Percentiles rank a stretch among this genome's conserved stretches.
These are phyloP conservation scores for Endothia cerciana DNA, from an alignment of 2,329 filamentous ascomycete genomes.

Conservation along the genomic window DNA sequence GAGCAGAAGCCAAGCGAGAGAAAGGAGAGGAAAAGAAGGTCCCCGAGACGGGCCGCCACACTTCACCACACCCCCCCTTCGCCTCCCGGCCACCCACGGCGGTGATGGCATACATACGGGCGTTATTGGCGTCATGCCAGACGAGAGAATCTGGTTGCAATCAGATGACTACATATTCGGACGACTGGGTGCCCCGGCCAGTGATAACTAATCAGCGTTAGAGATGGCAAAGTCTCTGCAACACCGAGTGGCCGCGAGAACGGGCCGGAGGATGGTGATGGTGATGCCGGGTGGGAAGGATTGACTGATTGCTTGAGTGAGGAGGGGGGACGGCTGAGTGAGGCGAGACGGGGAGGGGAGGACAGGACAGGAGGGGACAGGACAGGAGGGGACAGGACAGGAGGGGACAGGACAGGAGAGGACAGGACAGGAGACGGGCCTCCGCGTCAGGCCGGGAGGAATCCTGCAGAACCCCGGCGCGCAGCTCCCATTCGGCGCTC, in stretches of 20 bases:
- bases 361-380: background rate
- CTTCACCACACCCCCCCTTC: background rate
- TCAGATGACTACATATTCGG: constrained; percentile 5
- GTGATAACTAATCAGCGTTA: constrained; percentile 17
- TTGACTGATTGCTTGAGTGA: background rate
- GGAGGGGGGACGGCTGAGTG: background rate
- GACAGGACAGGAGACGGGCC: constrained; percentile 13
- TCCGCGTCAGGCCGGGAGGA: constrained; percentile 12
- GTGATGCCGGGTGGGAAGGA: background rate
- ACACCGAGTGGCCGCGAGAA: constrained; percentile 11
- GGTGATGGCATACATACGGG: background rate
- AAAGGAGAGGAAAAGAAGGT: background rate
- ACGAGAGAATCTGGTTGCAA: background rate
- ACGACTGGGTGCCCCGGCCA: background rate
- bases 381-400: background rate
- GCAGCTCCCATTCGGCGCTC: constrained; percentile 26
- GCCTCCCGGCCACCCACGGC: too few relatives aligned
- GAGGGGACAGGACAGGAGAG: background rate
- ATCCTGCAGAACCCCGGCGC: constrained; percentile 16
- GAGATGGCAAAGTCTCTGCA: constrained; percentile 6
- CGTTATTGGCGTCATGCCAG: background rate
- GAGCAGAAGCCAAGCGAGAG: background rate
- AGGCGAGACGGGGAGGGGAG: background rate
- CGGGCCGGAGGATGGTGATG: constrained; percentile 19
- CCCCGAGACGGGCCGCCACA: constrained; percentile 2